Evolutionary conservation across 257 asterid genomes (phyloP), one percentile per base, ranked within the genome.

Genomic region (Solanum sparsipilum): DNA sequence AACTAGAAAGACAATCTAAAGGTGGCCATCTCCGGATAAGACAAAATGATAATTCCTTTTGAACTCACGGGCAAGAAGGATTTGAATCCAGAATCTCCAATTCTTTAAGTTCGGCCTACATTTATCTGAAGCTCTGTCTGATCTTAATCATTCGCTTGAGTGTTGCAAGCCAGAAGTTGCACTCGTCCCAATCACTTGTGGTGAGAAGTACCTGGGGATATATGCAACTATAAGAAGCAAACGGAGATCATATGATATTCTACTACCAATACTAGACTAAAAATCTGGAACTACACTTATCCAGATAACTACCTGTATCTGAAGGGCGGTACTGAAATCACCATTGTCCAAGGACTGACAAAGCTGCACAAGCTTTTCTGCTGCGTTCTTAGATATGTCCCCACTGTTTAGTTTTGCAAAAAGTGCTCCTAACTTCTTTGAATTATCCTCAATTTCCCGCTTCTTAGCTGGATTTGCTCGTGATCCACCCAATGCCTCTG

Each of bases 101-200:
- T 8, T 41, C 84, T 44, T 73, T 15, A 25, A 79, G 36, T 41
- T 27, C 29, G 29, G 85, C 67, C 27, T 71, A 86, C 71, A 82
- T 88, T 89, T 92, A 96, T 94, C 98, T 92, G 63, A 93, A 90
- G 91, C 91, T 95, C 92, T 96, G 98, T 89, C 98, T 93, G 52
- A 94, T 92, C 92, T 97, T 97, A 89, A 96, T 93, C 98, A 97
- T 96, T 84, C 98, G 94, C 87, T 97, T 97, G 73, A 97, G 96
- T 20, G 98, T 91, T 86, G 96, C 92, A 87, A 96, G 90, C 99
- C 99, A 97, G 91, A 95, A 93, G 94, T 95, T 94, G 94, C 99
- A 97, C 90, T 97, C 99, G 63, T 97, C 99, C 99, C 99, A 97
- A 85, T 97, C 99, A 83, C 96, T 97, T 85, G 98, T 95, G 5